phyloP scores from a whole-genome alignment of 164 flowering plant species.

The Piper longum region DNA sequence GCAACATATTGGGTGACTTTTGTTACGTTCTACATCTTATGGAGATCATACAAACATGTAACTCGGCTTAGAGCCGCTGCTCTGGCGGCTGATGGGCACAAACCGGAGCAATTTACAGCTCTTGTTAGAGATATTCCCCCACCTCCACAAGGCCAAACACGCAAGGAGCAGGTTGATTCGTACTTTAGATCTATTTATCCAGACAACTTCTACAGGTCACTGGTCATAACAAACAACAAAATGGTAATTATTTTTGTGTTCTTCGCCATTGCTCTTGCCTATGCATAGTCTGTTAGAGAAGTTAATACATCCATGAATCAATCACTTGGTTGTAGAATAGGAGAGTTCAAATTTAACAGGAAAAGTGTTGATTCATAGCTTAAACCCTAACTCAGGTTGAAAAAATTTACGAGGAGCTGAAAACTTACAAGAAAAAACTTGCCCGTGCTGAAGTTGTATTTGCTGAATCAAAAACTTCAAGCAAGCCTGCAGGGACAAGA shows the following conservation, averaged over 20 bases:
- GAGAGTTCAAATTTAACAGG: no score
- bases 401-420: constrained; percentile 56
- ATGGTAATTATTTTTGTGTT: constrained; percentile 23
- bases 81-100: constrained; percentile 40
- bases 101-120: constrained; percentile 66
- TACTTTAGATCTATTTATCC: constrained; percentile 68
- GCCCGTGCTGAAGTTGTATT: constrained; percentile 67
- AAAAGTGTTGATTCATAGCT: no score
- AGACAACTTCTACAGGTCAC: constrained; percentile 65
- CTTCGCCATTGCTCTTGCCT: neutral
- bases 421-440: constrained; percentile 70
- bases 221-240: constrained; percentile 66
- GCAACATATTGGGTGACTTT: constrained; percentile 71
- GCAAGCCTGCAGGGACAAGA: constrained; percentile 46
- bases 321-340: no score
- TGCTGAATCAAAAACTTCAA: constrained; percentile 31
- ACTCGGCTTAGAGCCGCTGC: constrained; percentile 49
- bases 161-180: constrained; percentile 81
- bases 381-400: constrained; percentile 27
- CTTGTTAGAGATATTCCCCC: constrained; percentile 84
- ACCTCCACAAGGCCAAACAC: constrained; percentile 37
- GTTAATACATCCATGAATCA: neutral
- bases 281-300: no score
- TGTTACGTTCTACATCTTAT: constrained; percentile 51
- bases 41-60: constrained; percentile 86